These are phyloP conservation scores for Diaporthe citrichinensis DNA, from an alignment of 2,329 filamentous ascomycete genomes.

Conservation along the genomic window DNA sequence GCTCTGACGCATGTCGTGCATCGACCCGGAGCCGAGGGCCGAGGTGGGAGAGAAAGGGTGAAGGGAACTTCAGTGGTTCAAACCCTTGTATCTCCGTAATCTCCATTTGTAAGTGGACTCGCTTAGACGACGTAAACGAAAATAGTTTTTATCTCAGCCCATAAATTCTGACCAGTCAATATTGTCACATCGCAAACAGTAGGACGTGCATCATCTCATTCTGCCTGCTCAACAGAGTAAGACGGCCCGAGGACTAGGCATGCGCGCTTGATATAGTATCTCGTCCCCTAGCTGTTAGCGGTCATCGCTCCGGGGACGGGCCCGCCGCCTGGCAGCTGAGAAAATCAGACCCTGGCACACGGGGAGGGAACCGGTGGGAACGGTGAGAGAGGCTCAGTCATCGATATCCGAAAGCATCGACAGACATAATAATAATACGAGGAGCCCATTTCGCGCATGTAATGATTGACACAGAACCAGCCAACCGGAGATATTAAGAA, in stretches of 20 bases:
- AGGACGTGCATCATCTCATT: background rate
- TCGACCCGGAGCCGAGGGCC: conserved; percentile 19
- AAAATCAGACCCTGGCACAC: background rate
- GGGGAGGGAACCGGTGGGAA: background rate
- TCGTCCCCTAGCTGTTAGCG: conserved; percentile 29
- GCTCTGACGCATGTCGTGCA: conserved; percentile 12
- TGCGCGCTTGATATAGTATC: conserved; percentile 2
- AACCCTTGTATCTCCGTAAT: conserved; percentile 16
- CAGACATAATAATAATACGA: conserved; percentile 18
- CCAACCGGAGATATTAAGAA: background rate
- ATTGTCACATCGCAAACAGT: conserved; percentile 6
- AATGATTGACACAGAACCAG: background rate
- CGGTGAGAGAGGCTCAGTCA: conserved; percentile 8
- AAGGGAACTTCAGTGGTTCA: background rate
- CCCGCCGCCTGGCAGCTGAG: conserved; percentile 12
- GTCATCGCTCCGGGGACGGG: conserved; percentile 14
- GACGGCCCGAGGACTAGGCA: background rate
- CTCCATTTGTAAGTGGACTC: conserved; percentile 20
- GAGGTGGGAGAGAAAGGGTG: background rate
- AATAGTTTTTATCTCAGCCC: conserved; percentile 15
- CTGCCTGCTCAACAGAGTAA: conserved; percentile 25
- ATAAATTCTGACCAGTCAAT: conserved; percentile 1
- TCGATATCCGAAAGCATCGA: background rate
- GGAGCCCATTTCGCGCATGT: background rate
- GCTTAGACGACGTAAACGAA: background rate